Percentiles rank a stretch among this genome's conserved stretches.
Conservation (phyloP, 139 green algal genomes). For the Picochlorum sp. region DNA sequence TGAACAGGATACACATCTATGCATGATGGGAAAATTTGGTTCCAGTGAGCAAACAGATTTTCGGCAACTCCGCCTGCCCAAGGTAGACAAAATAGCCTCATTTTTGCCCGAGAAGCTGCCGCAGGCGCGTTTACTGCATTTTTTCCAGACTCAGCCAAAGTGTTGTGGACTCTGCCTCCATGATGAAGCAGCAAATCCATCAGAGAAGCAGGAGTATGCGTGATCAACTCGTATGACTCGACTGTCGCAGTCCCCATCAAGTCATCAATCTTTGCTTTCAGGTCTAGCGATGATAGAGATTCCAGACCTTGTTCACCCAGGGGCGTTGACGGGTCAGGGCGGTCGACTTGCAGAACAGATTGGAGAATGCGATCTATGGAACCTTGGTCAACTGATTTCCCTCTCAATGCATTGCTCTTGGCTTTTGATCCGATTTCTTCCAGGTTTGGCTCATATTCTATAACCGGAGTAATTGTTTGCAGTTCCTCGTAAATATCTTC, state of each 20-base stretch:
- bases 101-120: slow-evolving; percentile 19
- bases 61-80: slow-evolving; percentile 39
- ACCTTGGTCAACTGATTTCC: background rate
- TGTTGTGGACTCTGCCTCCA: background rate
- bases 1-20: slow-evolving; percentile 41
- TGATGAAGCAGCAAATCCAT: background rate
- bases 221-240: slow-evolving; percentile 21
- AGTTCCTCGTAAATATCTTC: too few species aligned
- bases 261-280: slow-evolving; percentile 27
- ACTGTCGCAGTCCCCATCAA: slow-evolving; percentile 1
- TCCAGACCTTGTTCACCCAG: slow-evolving; percentile 31
- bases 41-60: slow-evolving; percentile 36
- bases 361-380: slow-evolving; percentile 9
- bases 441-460: too few species aligned
- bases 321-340: background rate
- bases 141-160: background rate
- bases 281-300: slow-evolving; percentile 35
- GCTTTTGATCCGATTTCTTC: too few species aligned
- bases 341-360: slow-evolving; percentile 4
- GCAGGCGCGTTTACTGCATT: slow-evolving; percentile 11
- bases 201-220: slow-evolving; percentile 12
- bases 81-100: slow-evolving; percentile 42
- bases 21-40: slow-evolving; percentile 29
- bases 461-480: too few species aligned
- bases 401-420: too few species aligned